Evolutionary conservation across 768 basidiomycete genomes (phyloP), one percentile per base, ranked within the genome.

Genomic region (Suillus variegatus): DNA sequence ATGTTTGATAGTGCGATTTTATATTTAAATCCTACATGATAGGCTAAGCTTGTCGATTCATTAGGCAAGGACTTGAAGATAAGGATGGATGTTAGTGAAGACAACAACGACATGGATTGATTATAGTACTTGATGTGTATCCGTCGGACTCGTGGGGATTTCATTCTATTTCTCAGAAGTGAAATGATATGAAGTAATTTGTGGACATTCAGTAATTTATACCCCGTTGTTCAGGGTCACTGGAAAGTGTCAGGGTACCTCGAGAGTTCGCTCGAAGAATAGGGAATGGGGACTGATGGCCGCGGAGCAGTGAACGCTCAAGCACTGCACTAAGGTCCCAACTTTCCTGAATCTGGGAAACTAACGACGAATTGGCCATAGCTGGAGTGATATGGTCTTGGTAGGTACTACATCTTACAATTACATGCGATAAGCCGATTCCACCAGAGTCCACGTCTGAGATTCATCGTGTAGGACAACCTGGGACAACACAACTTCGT

Each of bases 31-130:
- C 2, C 3, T 54, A 54, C 6, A 32, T 6, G 13, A 55, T 36
- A 36, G 14, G n/a, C 43, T 65, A 49, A 35, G 41, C 25, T 38
- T 40, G 40, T 14, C n/a, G 22, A 36, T 41, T 14, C 36, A 47
- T 28, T 63, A 82, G 82, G 58, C 77, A 78, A 61, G 75, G 75
- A 4, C 35, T 72, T 1, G 85, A 84, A 16, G 85, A 87, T 71
- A 71, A 76, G 63, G 78, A 82, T 65, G 77, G 84, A 22, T 85
- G 82, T 73, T 74, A 86, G 0, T 85, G 87, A 28, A 78, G 87
- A 32, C 32, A 68, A 84, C 86, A 9, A 85, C 83, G 0, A 85
- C 85, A 5, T 88, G 85, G 85, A 81, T 86, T 22, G 77, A 78
- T 1, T 85, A 69, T 64, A 80, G 70, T 32, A 32, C 6, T 32